Evolutionary conservation across 139 green algal species (phyloP).

Genomic region (Chlorella sorokiniana): DNA sequence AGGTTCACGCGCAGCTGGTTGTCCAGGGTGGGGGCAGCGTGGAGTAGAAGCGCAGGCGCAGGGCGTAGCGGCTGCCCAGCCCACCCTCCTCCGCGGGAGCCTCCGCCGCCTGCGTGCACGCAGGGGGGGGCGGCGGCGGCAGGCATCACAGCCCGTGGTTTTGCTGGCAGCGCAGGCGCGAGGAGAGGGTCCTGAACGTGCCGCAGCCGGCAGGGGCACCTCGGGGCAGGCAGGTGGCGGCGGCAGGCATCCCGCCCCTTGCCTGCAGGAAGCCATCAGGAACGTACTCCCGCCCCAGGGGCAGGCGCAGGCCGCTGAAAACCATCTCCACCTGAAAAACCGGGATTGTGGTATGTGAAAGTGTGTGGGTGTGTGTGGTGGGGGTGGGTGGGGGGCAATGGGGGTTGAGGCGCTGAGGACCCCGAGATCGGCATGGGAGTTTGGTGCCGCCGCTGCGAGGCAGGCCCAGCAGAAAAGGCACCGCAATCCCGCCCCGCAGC

Average conservation of each 20-base stretch:
- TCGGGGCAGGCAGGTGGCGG: too few relatives aligned
- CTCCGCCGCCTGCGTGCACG: slow-evolving; percentile 6
- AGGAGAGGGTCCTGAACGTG: background rate
- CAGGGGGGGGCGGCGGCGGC: background rate
- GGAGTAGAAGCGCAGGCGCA: slow-evolving; percentile 37
- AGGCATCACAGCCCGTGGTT: background rate
- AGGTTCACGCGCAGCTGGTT: slow-evolving; percentile 38
- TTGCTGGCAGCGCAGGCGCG: background rate
- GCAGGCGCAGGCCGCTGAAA: slow-evolving; percentile 23
- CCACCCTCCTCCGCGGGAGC: slow-evolving; percentile 24
- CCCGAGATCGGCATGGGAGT: too few relatives aligned
- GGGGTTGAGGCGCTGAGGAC: too few relatives aligned
- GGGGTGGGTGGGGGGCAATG: background rate
- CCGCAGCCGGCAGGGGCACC: background rate
- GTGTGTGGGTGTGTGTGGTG: too few relatives aligned
- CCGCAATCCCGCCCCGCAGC: background rate
- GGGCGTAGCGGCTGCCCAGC: slow-evolving; percentile 22
- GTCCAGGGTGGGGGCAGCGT: slow-evolving; percentile 43
- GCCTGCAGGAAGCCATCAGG: slow-evolving; percentile 19
- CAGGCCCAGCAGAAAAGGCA: background rate
- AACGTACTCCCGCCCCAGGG: slow-evolving; percentile 27
- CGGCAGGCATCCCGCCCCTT: background rate
- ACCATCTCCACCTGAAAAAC: slow-evolving; percentile 6
- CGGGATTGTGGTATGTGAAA: background rate
- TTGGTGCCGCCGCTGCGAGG: too few relatives aligned